Conservation (phyloP, 179 eudicot species). For the Silene noctiflora region DNA sequence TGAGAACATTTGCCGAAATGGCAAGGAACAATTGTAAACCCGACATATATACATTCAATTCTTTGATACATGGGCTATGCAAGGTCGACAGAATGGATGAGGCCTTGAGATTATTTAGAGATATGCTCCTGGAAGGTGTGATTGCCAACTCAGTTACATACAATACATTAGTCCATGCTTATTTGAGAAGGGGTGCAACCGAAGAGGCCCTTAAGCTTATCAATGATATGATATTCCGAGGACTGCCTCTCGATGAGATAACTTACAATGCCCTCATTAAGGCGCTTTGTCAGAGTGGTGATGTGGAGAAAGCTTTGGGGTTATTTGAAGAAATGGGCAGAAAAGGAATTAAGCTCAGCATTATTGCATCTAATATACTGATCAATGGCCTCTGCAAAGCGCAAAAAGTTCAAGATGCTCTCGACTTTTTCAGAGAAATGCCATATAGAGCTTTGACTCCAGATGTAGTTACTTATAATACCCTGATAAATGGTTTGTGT, state of each 20-base stretch:
- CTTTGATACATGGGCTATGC: conserved; percentile 75
- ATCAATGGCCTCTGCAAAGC: conserved; percentile 62
- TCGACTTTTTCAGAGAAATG: conserved; percentile 67
- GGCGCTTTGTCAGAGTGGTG: conserved; percentile 72
- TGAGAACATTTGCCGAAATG: conserved; percentile 48
- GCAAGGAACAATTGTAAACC: conserved; percentile 62
- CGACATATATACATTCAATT: conserved; percentile 72
- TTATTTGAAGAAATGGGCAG: conserved; percentile 80
- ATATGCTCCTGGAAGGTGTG: conserved; percentile 87
- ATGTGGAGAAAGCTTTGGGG: conserved; percentile 72
- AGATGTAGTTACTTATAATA: conserved; percentile 81
- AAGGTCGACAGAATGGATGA: conserved; percentile 61
- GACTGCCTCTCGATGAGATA: conserved; percentile 62
- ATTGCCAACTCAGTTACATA: conserved; percentile 82
- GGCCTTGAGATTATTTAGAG: conserved; percentile 52
- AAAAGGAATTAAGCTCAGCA: conserved; percentile 50
- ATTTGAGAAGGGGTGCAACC: conserved; percentile 46
- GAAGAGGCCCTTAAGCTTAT: conserved; percentile 79
- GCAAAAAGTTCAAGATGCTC: conserved; percentile 62
- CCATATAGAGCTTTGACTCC: conserved; percentile 66
- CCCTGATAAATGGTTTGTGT: conserved; percentile 76
- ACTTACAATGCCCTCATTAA: conserved; percentile 73
- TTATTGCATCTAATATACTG: conserved; percentile 66
- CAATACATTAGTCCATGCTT: conserved; percentile 86
- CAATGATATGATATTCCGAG: conserved; percentile 84